Conservation (phyloP, 768 basidiomycete genomes). For the Lentinula raphanica region DNA sequence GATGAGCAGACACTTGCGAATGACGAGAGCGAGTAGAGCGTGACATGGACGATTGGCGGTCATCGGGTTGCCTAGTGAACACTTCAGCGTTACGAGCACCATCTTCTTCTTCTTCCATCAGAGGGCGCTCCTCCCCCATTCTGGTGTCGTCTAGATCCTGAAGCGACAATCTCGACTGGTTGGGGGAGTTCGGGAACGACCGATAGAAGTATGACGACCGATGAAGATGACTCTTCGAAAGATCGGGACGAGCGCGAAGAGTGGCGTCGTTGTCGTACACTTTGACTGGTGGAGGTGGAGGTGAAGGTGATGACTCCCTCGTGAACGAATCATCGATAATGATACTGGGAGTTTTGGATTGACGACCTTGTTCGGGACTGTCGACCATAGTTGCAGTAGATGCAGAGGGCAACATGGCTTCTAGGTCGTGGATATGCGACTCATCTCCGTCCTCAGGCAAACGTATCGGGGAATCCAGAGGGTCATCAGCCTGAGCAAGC, state of each 20-base stretch:
- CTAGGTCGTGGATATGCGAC: neutral
- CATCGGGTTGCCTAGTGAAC: neutral
- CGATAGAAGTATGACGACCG: conserved; percentile 45
- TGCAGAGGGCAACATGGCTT: neutral
- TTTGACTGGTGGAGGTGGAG: neutral
- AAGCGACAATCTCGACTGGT: conserved; percentile 31
- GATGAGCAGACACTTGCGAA: neutral
- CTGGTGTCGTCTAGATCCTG: conserved; percentile 16
- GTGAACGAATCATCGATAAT: conserved; percentile 4
- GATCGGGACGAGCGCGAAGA: neutral
- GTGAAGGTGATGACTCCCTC: neutral
- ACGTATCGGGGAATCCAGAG: conserved; percentile 14
- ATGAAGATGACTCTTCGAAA: neutral
- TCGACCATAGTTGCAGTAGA: neutral
- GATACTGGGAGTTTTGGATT: conserved; percentile 1
- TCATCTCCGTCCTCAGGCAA: conserved; percentile 16
- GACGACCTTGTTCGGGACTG: neutral
- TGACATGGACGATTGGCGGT: neutral
- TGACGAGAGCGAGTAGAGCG: neutral
- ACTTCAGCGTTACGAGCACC: conserved; percentile 5
- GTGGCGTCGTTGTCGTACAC: neutral
- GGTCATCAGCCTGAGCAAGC: conserved; percentile 63
- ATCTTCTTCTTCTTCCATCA: conserved; percentile 14
- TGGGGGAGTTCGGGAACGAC: conserved; percentile 62
- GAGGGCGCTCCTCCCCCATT: conserved; percentile 15